A percentile compares a stretch with the other conserved stretches of the same genome.
These are phyloP conservation scores for Colletotrichum eremochloae DNA, from an alignment of 2,329 filamentous ascomycete genomes.

Conservation along the genomic window DNA sequence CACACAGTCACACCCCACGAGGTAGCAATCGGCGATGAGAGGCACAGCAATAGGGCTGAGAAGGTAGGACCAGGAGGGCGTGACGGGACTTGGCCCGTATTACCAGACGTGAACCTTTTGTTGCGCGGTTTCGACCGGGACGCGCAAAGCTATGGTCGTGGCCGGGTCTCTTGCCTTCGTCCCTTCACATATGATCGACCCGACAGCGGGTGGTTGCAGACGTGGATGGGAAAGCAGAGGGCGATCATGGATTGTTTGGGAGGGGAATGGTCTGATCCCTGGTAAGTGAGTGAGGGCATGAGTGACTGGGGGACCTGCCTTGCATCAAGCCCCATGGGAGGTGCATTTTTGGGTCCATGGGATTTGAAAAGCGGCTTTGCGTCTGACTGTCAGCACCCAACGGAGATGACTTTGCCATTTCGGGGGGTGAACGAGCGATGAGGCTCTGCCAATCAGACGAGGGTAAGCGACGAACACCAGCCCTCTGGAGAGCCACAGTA, in stretches of 20 bases:
- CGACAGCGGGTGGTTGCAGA: conserved; percentile 29
- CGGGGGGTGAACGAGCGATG: conserved; percentile 9
- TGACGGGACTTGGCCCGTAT: conserved; percentile 7
- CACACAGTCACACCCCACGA: conserved; percentile 38
- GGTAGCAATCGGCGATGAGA: conserved; percentile 23
- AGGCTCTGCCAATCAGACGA: conserved; percentile 34
- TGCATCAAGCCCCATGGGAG: conserved; percentile 13
- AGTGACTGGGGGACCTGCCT: conserved; percentile 31
- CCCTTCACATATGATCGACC: conserved; percentile 34
- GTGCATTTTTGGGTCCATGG: conserved; percentile 32
- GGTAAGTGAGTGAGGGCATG: conserved; percentile 13
- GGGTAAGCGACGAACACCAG: background rate
- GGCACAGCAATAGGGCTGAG: conserved; percentile 39
- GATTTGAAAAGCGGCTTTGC: conserved; percentile 37
- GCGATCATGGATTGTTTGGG: conserved; percentile 38
- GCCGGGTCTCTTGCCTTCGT: conserved; percentile 8
- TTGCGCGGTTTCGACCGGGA: background rate
- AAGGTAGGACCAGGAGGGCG: background rate
- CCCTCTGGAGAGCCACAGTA: conserved; percentile 11
- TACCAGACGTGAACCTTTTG: background rate
- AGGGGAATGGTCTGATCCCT: conserved; percentile 25
- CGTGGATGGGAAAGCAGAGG: conserved; percentile 4
- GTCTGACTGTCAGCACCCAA: conserved; percentile 37
- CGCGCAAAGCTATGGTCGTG: conserved; percentile 13
- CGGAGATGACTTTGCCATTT: conserved; percentile 5